Evolutionary conservation across 1,284 basidiomycete species (phyloP), one percentile per base, ranked within the genome.

Genomic region (Ceratobasidium sp.): DNA sequence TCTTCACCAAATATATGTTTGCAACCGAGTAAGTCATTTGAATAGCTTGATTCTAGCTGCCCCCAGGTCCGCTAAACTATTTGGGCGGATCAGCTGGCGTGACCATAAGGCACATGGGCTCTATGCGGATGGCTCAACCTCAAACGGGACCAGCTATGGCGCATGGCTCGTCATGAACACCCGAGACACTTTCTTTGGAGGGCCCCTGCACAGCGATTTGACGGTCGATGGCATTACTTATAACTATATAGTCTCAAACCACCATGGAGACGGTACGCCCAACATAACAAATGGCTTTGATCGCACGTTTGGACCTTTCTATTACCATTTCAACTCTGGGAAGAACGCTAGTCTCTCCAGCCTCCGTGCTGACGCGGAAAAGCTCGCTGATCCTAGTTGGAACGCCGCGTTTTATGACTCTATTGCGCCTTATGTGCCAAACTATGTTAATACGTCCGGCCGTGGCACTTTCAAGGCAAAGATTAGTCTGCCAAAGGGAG

Each of bases 221-320:
- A 76, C 77, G 8, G 77, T 78, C 58, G 79, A 80, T 53, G 75
- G 74, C 1, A 75, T 76, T 39, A 60, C 78, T 12, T 80, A 80
- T 74, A 78, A 80, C 74, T 79, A 70, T 28, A 73, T 69, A 64
- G 46, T 72, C 21, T 77, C 76, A 1, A 80, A 80, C 60, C 79
- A 80, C 45, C 79, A 74, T 32, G 79, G 79, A 16, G 74, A 74
- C 43, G 67, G 70, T 30, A 76, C 76, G 1, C 72, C 74, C 9
- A 78, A 79, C 71, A 76, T 79, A 50, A 78, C 78, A 2, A 52
- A 70, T 36, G 79, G 79, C 10, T 80, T 78, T 55, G 78, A 79
- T 45, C 73, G 78, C 14, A 78, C 75, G 9, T 79, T 77, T 50
- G 79, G 79, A 8, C 79, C 79, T 1, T 73, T 76, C 12, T 76